Evolutionary conservation across 345 rosid genomes (phyloP), one percentile per base, ranked within the genome.

Genomic region (Brassica cretica): DNA sequence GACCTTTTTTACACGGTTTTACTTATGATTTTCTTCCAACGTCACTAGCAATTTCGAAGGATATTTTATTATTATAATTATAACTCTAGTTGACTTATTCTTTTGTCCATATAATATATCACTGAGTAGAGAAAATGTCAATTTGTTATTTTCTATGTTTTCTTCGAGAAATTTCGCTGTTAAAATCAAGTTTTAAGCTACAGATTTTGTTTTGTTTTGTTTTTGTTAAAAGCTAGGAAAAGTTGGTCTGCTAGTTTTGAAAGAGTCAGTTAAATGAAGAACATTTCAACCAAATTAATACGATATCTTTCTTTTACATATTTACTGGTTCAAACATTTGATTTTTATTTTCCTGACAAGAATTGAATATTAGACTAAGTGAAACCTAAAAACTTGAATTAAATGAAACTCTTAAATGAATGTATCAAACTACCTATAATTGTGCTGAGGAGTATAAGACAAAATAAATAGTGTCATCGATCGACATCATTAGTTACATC

Each of bases 401-500:
- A 16, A 53, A 53, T 53, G 9, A 53, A 53, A 27, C 30, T 27
- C 30, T 27, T 27, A 27, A 27, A 53, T 53, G 9, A 53, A 53
- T 6, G 24, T 53, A 16, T 53, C 60, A 53, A 53, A 53, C 15
- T 30, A 30, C 16, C 33, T 60, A 49, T 46, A 32, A 59, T 71
- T 10, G 37, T 10, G 5, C 14, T 9, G 72, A 44, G 37, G 21
- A n/a, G 58, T 15, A 49, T 7, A 63, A 70, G 41, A 33, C 53
- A 64, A 70, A 35, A 70, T 16, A 53, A 53, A 53, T 53, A 77
- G 21, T 66, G 70, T 53, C 70, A 61, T 33, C 56, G 37, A 60
- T 78, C 74, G 51, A 64, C 77, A 73, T 67, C 77, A 78, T 60
- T 56, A 37, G 67, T 66, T 56, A 78, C 78, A 78, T 73, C 82